phyloP scores from a whole-genome alignment of 1,284 basidiomycete species.

The Cryptococcus sp. region DNA sequence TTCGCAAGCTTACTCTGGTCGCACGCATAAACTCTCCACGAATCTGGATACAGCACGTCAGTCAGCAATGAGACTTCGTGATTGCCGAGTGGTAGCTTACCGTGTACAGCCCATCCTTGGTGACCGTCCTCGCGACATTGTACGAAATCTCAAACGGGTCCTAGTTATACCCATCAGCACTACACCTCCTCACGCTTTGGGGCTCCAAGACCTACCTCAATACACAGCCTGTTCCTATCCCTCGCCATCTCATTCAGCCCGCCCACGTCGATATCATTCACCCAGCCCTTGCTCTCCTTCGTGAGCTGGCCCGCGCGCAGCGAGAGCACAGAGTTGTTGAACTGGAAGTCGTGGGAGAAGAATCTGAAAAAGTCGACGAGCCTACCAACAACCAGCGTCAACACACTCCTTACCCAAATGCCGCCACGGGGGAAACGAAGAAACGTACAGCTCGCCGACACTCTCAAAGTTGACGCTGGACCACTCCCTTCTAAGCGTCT shows the following conservation, averaged over 20 bases:
- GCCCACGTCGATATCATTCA: slow-evolving; percentile 64
- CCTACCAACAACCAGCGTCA: slow-evolving; percentile 49
- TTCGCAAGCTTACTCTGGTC: slow-evolving; percentile 55
- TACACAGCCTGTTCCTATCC: slow-evolving; percentile 87
- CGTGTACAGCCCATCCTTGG: slow-evolving; percentile 91
- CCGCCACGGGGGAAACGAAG: not conserved
- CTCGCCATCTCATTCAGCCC: slow-evolving; percentile 64
- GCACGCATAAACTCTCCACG: slow-evolving; percentile 99
- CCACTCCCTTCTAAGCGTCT: slow-evolving; percentile 82
- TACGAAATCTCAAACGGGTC: slow-evolving; percentile 95
- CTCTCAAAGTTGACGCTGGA: slow-evolving; percentile 87
- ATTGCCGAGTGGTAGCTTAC: slow-evolving; percentile 52
- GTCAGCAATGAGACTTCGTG: not conserved
- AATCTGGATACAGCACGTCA: slow-evolving; percentile 60
- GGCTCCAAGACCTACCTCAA: slow-evolving; percentile 62
- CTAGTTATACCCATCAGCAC: slow-evolving; percentile 49
- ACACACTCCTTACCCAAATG: not conserved
- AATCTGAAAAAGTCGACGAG: slow-evolving; percentile 98
- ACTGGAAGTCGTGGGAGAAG: slow-evolving; percentile 89
- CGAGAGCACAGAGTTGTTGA: slow-evolving; percentile 86
- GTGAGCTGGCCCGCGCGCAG: slow-evolving; percentile 83
- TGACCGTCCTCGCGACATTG: slow-evolving; percentile 95
- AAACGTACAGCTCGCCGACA: slow-evolving; percentile 79
- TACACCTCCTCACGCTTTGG: not conserved
- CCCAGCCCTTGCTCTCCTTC: slow-evolving; percentile 91